These are phyloP conservation scores for Podila epicladia DNA, from an alignment of 192 early-diverging fungal species.

Conservation along the genomic window DNA sequence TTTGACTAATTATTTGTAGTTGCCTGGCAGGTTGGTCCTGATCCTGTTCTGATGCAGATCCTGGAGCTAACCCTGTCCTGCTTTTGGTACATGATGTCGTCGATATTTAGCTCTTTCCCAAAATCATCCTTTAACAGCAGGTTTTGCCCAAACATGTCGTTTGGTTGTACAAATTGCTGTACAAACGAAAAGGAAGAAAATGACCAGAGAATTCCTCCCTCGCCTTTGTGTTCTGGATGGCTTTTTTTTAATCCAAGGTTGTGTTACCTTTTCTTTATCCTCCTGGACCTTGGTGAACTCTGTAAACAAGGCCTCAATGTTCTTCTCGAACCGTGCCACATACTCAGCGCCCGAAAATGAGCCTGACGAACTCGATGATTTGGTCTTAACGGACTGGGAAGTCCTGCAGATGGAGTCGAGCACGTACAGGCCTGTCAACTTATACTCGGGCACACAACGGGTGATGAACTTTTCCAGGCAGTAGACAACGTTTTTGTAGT, in stretches of 20 bases:
- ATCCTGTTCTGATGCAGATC: too few species aligned
- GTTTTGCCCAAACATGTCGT: too few species aligned
- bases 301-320: conserved; percentile 54
- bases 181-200: background rate
- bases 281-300: conserved; percentile 53
- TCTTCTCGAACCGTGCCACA: conserved; percentile 52
- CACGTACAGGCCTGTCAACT: conserved; percentile 68
- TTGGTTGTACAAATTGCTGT: too few species aligned
- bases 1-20: too few species aligned
- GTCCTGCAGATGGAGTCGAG: conserved; percentile 66
- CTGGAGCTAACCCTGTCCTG: too few species aligned
- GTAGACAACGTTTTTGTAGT: conserved; percentile 63
- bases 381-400: conserved; percentile 49
- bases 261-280: conserved; percentile 54
- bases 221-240: background rate
- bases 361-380: conserved; percentile 14
- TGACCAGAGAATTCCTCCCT: background rate
- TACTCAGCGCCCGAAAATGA: conserved; percentile 51
- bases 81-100: too few species aligned
- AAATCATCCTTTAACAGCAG: too few species aligned
- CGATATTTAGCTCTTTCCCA: too few species aligned
- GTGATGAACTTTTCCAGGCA: conserved; percentile 63
- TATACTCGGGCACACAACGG: conserved; percentile 61
- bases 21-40: too few species aligned
- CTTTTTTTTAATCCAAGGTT: background rate